Percentiles rank a stretch among this genome's conserved stretches.
Evolutionary conservation across 495 filamentous ascomycete genomes (phyloP).

Genomic region (Hypoxylon perforatum): DNA sequence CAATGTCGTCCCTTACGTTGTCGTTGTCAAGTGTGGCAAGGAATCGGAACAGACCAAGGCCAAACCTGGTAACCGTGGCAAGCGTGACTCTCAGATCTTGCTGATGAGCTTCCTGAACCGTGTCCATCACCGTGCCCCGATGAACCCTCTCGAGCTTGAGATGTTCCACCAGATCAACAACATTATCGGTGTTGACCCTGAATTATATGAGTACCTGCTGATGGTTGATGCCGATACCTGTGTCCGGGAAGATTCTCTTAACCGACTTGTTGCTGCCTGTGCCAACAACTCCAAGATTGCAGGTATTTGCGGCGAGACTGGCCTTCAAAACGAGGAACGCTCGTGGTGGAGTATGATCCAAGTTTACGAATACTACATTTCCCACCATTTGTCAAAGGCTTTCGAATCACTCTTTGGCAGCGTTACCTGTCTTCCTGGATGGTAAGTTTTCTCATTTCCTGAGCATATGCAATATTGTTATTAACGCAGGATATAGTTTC

Average conservation of each 20-base stretch:
- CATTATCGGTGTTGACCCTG: conserved; percentile 96
- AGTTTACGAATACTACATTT: conserved; percentile 98
- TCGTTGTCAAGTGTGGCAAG: conserved; percentile 96
- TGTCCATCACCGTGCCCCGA: conserved; percentile 90
- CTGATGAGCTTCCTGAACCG: conserved; percentile 93
- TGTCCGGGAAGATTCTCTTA: conserved; percentile 91
- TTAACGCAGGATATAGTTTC: conserved; percentile 74
- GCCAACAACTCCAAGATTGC: conserved; percentile 95
- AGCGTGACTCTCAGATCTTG: conserved; percentile 94
- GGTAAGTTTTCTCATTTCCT: conserved; percentile 68
- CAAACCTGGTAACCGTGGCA: conserved; percentile 97
- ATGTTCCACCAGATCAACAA: conserved; percentile 99
- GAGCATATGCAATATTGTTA: not conserved
- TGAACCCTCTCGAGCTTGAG: conserved; percentile 95
- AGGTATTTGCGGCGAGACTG: conserved; percentile 97
- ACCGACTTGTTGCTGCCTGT: conserved; percentile 91
- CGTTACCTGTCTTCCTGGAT: conserved; percentile 97
- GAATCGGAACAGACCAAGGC: conserved; percentile 91
- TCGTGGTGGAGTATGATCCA: conserved; percentile 99
- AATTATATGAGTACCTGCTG: conserved; percentile 95
- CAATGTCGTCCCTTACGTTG: conserved; percentile 95
- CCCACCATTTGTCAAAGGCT: conserved; percentile 91
- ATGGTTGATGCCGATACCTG: conserved; percentile 99
- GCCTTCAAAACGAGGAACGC: conserved; percentile 91
- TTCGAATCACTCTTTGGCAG: conserved; percentile 96